Base-by-base conservation (phyloP, 2,329 filamentous ascomycete species). In the Aspergillus calidoustus region DNA sequence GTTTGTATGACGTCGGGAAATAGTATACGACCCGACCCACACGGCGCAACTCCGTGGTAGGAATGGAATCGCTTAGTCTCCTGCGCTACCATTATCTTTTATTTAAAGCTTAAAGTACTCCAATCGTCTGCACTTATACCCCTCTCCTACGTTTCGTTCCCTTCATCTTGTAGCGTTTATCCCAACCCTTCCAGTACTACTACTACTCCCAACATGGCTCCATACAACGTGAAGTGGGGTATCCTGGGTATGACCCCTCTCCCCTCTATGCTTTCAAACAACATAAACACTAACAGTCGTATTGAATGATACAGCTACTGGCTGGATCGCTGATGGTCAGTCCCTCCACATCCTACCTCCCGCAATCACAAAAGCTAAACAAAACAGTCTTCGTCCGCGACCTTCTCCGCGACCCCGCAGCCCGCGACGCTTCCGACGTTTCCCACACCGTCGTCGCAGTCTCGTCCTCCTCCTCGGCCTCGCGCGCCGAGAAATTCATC, bases 401-500 rank as follows among this genome's bases (percentile, higher is more conserved):
- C 73, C 85, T 97, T 54, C 87, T 93, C 66, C 85, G 86, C 63
- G 88, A 94, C 76, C 90, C 93, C 17, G 81, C 84, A 46, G 82
- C 83, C 52, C 90, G 93, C 68, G 85, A 84, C 54, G 90, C 91
- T 57, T 80, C 82, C 62, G 91, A 96, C 69, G 83, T 96, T 65
- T 84, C 85, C 59, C 93, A 97, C 79, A 86, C 88, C 69, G 85
- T 96, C 52, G 86, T 89, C 22, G 93, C 92, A 23, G 92, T 91
- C 6, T 90, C 92, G 23, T 95, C 92, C 1, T 95, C 92, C 4
- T 87, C 86, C 46, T 92, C 90, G 51, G 82, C 85, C 65, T 82
- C 86, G 49, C 87, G 89, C 56, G 92, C 92, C 1, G 82, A 85
- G 63, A 81, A 87, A 54, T 96, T 96, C 79, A 84, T 96, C 73